Evolutionary conservation across 768 basidiomycete genomes (phyloP).

Genomic region (Boletus vinaceobasis): DNA sequence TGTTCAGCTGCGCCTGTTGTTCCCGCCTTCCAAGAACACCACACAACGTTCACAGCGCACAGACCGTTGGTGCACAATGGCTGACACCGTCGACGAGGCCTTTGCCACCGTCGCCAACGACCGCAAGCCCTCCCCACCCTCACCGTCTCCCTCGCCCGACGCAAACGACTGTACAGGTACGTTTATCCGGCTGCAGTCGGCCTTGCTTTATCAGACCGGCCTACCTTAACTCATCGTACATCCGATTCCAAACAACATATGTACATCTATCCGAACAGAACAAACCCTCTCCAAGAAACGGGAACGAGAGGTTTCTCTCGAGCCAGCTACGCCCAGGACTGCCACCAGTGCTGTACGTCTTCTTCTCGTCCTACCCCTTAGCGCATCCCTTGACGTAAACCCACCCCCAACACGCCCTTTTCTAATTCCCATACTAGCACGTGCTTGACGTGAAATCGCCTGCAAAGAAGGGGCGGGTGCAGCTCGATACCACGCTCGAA

Average conservation of each 20-base stretch:
- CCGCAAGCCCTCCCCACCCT: constrained; percentile 23
- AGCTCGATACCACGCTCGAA: constrained; percentile 59
- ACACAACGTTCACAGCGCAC: constrained; percentile 28
- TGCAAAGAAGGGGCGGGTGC: constrained; percentile 72
- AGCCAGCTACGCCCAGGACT: constrained; percentile 55
- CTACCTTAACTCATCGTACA: constrained; percentile 21
- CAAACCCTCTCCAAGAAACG: constrained; percentile 63
- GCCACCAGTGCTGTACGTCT: constrained; percentile 34
- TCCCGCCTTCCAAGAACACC: constrained; percentile 24
- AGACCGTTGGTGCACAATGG: constrained; percentile 30
- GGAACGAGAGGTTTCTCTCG: constrained; percentile 74
- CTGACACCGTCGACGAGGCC: constrained; percentile 24
- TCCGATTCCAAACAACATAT: constrained; percentile 18
- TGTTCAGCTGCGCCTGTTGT: constrained; percentile 32
- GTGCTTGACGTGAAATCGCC: constrained; percentile 51
- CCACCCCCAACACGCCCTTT: constrained; percentile 18
- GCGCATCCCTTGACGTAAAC: constrained; percentile 29
- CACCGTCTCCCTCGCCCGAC: constrained; percentile 45
- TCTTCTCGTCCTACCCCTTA: constrained; percentile 9
- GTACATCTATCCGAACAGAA: constrained; percentile 22
- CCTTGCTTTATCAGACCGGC: constrained; percentile 25
- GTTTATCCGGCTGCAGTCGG: constrained; percentile 25
- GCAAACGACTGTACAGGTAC: constrained; percentile 41
- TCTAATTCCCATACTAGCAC: constrained; percentile 23
- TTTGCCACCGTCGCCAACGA: constrained; percentile 10